These are phyloP conservation scores for Geotrichum fermentans DNA, from an alignment of 1,139 yeast species.

Conservation along the genomic window DNA sequence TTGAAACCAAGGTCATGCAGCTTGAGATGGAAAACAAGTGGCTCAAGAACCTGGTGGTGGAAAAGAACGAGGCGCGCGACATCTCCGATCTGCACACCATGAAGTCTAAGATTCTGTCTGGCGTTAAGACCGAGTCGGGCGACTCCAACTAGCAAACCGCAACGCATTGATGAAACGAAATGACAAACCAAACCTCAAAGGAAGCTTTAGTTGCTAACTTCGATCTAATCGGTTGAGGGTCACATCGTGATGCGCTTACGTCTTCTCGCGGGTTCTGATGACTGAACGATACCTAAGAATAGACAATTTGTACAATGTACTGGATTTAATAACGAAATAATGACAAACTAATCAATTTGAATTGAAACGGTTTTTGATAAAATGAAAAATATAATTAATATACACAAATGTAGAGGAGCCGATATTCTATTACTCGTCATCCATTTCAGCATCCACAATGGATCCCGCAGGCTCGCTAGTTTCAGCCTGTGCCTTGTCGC, in stretches of 20 bases:
- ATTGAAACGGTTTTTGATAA: no score
- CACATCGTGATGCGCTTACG: slow-evolving; percentile 5
- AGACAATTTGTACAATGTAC: neutral
- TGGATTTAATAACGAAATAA: no score
- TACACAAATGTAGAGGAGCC: no score
- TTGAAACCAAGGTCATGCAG: slow-evolving; percentile 62
- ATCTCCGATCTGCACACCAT: slow-evolving; percentile 30
- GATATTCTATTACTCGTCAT: neutral
- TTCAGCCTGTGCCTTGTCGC: neutral
- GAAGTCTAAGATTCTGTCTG: slow-evolving; percentile 27
- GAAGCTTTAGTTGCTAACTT: slow-evolving; percentile 5
- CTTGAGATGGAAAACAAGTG: slow-evolving; percentile 81
- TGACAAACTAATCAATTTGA: no score
- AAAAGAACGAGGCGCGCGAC: slow-evolving; percentile 46
- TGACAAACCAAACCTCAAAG: slow-evolving; percentile 9
- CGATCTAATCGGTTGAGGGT: slow-evolving; percentile 6
- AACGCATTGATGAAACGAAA: neutral
- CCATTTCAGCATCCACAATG: neutral
- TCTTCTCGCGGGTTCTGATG: slow-evolving; percentile 3
- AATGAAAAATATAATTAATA: neutral
- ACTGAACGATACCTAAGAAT: neutral
- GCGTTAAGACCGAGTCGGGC: neutral
- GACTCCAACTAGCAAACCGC: neutral
- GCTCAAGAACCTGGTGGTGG: slow-evolving; percentile 69
- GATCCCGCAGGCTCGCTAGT: neutral